Evolutionary conservation across 768 basidiomycete genomes (phyloP), one percentile per base, ranked within the genome.

Genomic region (Calocybe cyanea): DNA sequence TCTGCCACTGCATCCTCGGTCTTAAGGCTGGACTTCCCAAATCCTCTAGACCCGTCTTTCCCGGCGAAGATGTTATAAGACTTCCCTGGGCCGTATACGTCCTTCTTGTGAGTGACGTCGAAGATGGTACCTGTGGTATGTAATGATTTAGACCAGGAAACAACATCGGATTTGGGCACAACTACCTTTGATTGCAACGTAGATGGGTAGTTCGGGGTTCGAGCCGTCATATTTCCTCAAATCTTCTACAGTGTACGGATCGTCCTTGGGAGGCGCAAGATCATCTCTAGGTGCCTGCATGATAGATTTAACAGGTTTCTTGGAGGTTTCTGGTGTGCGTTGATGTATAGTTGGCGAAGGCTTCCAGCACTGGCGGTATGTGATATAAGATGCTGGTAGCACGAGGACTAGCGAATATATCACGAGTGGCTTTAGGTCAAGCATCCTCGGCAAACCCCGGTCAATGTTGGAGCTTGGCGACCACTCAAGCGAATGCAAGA

Each of bases 111-210:
- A 0, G 86, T 71, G 7, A 99, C 95, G 62, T 97, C 93, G 65
- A 96, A 97, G 7, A 97, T 76, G 1, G 83, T 85, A 38, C 93
- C 89, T 89, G 18, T n/a, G 13, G 7, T n/a, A 48, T 43, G 17
- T n/a, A n/a, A 28, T 28, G 20, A 49, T 9, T 17, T n/a, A 28
- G 33, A 8, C 36, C 40, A 36, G 21, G 7, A 33, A 15, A 38
- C 1, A 6, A 10, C 14, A 30, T 10, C 38, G 14, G 18, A 21
- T 17, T 9, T 34, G 24, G 13, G 41, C 17, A 55, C 60, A n/a
- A n/a, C 34, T 47, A 83, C 90, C 91, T 75, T 96, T 97, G 69
- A 98, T 94, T 23, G 92, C 85, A 34, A 98, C 86, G 55, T 87
- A 92, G 50, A 98, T 89, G 0, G 91, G 89, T 54, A 78, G 80